Base-by-base conservation (phyloP, 2,329 filamentous ascomycete species). In the Aschersonia sp. region DNA sequence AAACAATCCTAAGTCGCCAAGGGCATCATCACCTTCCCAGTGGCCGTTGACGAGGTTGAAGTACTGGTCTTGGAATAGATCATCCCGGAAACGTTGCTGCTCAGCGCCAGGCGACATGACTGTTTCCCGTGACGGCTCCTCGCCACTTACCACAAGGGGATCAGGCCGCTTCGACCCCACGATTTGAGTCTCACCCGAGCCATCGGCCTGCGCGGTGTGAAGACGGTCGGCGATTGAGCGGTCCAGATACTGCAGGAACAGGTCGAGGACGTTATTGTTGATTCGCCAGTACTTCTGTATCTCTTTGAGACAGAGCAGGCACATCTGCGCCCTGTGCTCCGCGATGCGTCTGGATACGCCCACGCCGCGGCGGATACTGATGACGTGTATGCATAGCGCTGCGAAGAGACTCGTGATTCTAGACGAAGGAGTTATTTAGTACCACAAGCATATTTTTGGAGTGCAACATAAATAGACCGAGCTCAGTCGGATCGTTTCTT, bases 231-330 rank as follows among this genome's bases (percentile, higher is more conserved):
- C 62, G 31, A 65, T 65, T 3, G 64, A 64, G 9, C 60, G 59
- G 47, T 66, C 64, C 5, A 65, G 59, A 3, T 65, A 66, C 30
- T 61, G 62, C 0, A 66, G 52, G 31, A 66, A 66, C 5, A 66
- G 51, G 30, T 67, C 63, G 5, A 67, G 56, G 1, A 65, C 55
- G 35, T 63, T 64, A 51, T 64, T 66, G 55, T 67, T 67, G 50
- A 66, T 64, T 20, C 61, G 55, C 64, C 63, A 66, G 52, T 65
- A 66, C n/a, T 65, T 64, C 30, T 65, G 62, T 0, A 66, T 57
- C 51, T 65, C 64, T 41, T 65, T 60, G 1, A 67, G 55, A 4
- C 62, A 62, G 3, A 66, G 52, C 2, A 66, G 61, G 40, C 63
- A 66, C 51, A 65, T 60, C 35, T 65, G 62, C 1, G 64, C 64